Base-by-base conservation (phyloP, 306 rosid genomes). In the Prunus armeniaca region DNA sequence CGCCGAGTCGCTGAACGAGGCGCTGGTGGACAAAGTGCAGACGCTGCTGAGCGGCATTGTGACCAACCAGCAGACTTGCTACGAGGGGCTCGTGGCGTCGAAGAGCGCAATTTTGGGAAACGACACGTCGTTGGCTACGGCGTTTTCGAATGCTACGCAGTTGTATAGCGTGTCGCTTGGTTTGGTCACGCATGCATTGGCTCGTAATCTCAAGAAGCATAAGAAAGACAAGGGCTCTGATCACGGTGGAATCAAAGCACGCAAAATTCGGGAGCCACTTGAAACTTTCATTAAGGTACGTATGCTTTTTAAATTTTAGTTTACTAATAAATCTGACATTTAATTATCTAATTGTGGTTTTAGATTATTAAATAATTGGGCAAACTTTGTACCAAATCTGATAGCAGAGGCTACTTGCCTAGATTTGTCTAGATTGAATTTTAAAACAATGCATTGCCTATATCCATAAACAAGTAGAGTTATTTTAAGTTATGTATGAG, bases 31-130 rank as follows among this genome's bases (percentile, higher is more conserved):
- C 28, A 76, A 69, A 3, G 73, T 89, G 0, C 83, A 82, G 74
- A 86, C 94, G 2, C 69, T 82, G 68, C 79, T 90, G 20, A 90
- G 96, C 46, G 96, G 93, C 4, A 85, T 89, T n/a, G 89, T 90
- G 19, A 93, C 96, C 2, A 93, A 93, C 69, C 96, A 91, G 11
- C 88, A 89, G 76, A 93, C 96, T 2, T 93, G 98, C 65, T 71
- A 74, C 63, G 98, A 93, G 5, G 96, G 91, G 49, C 81, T 93
- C 34, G 82, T 71, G 60, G 80, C 20, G 72, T 71, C 85, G 2
- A 79, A 84, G 68, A 88, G 93, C 72, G 69, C 62, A 45, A 58
- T 90, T 32, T 13, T 80, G 20, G 19, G 19, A 13, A 14, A 86
- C 75, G 20, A 30, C 8, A 84, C 77, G 2, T 24, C 87, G 19